These are phyloP conservation scores for Leishmania turanica DNA, from an alignment of 208 protist genomes.

Conservation along the genomic window DNA sequence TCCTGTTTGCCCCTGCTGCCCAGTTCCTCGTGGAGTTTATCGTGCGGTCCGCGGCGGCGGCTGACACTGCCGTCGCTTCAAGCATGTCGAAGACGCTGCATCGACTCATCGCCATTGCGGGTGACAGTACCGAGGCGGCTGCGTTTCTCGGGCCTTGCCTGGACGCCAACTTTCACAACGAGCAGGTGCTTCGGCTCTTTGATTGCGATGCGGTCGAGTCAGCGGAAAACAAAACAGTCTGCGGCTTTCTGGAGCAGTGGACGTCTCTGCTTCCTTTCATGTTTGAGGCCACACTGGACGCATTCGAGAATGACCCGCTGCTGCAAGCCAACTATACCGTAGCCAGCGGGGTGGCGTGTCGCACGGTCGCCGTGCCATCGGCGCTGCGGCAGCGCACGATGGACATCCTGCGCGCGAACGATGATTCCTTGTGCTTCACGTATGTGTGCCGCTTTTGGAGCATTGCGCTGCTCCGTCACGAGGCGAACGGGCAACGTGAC, in stretches of 20 bases:
- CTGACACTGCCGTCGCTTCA: slow-evolving; percentile 30
- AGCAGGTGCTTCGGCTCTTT: slow-evolving; percentile 70
- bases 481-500: slow-evolving; percentile 48
- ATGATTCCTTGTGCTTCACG: slow-evolving; percentile 45
- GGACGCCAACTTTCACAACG: slow-evolving; percentile 41
- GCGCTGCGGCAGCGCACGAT: slow-evolving; percentile 39
- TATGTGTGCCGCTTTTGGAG: slow-evolving; percentile 70
- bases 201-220: slow-evolving; percentile 62
- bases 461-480: slow-evolving; percentile 48
- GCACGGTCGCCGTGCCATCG: slow-evolving; percentile 33
- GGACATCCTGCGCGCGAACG: slow-evolving; percentile 23
- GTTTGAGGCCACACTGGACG: slow-evolving; percentile 33
- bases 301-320: slow-evolving; percentile 74
- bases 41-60: slow-evolving; percentile 20
- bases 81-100: slow-evolving; percentile 24
- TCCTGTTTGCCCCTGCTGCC: slow-evolving; percentile 35
- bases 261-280: slow-evolving; percentile 61
- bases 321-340: slow-evolving; percentile 79
- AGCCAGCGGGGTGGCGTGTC: slow-evolving; percentile 59
- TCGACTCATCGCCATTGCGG: slow-evolving; percentile 15
- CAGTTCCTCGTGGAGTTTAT: slow-evolving; percentile 48
- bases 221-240: slow-evolving; percentile 41
- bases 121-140: slow-evolving; percentile 3
- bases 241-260: slow-evolving; percentile 38
- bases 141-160: slow-evolving; percentile 38